phyloP scores from a whole-genome alignment of 148 eudicot species.

The Linanthus parryae region DNA sequence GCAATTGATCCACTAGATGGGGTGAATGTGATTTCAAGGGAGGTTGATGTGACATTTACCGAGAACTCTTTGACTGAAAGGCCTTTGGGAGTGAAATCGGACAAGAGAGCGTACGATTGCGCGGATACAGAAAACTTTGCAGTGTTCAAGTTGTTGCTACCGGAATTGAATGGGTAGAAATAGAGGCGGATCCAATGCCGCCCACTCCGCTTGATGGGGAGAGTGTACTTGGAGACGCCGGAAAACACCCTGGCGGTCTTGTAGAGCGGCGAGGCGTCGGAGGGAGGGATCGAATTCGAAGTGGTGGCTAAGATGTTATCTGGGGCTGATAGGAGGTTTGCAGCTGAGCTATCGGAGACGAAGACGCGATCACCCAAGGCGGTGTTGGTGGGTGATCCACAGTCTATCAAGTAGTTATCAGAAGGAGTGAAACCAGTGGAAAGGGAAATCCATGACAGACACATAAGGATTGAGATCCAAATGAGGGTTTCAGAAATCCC shows the following conservation, averaged over 20 bases:
- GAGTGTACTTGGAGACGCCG: constrained; percentile 43
- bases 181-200: constrained; percentile 76
- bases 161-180: constrained; percentile 54
- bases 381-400: constrained; percentile 64
- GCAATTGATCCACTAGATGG: constrained; percentile 61
- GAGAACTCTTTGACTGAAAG: constrained; percentile 60
- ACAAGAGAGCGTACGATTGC: constrained; percentile 45
- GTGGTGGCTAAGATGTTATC: constrained; percentile 39
- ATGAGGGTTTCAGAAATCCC: constrained; percentile 18
- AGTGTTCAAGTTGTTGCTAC: constrained; percentile 31
- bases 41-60: constrained; percentile 44
- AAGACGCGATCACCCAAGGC: constrained; percentile 52
- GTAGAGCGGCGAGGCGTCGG: constrained; percentile 42
- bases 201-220: constrained; percentile 53
- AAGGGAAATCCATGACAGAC: constrained; percentile 21
- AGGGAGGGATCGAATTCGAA: constrained; percentile 29
- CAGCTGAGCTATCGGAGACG: constrained; percentile 45
- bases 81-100: constrained; percentile 36
- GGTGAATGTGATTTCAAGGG: constrained; percentile 48
- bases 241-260: constrained; percentile 61
- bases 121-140: constrained; percentile 61
- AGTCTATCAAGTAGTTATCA: constrained; percentile 52
- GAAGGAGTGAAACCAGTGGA: constrained; percentile 29
- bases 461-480: constrained; percentile 21
- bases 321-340: constrained; percentile 50